Evolutionary conservation across 768 basidiomycete genomes (phyloP).

Genomic region (Leccinum imitatum): DNA sequence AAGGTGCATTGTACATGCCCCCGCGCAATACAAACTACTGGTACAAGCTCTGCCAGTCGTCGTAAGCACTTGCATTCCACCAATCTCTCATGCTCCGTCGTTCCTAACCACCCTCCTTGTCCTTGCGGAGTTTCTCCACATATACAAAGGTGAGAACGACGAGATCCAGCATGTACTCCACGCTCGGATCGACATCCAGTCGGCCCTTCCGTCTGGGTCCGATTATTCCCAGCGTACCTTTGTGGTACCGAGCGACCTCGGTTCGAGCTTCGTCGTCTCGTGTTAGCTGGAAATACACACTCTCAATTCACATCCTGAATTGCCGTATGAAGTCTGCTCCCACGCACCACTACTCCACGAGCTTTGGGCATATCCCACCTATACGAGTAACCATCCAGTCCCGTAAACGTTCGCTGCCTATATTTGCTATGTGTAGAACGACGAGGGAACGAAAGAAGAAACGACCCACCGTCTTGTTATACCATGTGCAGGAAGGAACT

Average conservation of each 20-base stretch:
- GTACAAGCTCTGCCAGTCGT: no score
- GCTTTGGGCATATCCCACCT: constrained; percentile 28
- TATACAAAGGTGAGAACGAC: constrained; percentile 27
- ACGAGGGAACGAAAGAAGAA: background rate
- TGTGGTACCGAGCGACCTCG: constrained; percentile 20
- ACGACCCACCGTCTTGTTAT: constrained; percentile 14
- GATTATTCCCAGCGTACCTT: constrained; percentile 16
- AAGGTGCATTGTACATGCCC: no score
- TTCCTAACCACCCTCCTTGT: constrained; percentile 9
- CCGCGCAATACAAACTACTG: no score
- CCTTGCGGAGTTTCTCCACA: constrained; percentile 25
- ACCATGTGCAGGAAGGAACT: constrained; percentile 24
- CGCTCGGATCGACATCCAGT: constrained; percentile 19
- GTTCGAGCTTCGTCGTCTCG: constrained; percentile 12
- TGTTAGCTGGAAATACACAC: constrained; percentile 11
- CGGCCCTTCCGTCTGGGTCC: constrained; percentile 9
- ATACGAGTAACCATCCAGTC: constrained; percentile 32
- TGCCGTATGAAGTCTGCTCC: no score
- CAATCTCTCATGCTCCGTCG: no score
- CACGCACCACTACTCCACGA: constrained; percentile 12
- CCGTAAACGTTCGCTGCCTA: constrained; percentile 27
- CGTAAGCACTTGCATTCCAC: no score
- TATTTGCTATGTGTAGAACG: background rate
- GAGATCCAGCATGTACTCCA: constrained; percentile 24
- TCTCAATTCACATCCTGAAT: background rate